These are phyloP conservation scores for Phyllostachys edulis DNA, from an alignment of 176 grass and related monocot genomes.

Conservation along the genomic window DNA sequence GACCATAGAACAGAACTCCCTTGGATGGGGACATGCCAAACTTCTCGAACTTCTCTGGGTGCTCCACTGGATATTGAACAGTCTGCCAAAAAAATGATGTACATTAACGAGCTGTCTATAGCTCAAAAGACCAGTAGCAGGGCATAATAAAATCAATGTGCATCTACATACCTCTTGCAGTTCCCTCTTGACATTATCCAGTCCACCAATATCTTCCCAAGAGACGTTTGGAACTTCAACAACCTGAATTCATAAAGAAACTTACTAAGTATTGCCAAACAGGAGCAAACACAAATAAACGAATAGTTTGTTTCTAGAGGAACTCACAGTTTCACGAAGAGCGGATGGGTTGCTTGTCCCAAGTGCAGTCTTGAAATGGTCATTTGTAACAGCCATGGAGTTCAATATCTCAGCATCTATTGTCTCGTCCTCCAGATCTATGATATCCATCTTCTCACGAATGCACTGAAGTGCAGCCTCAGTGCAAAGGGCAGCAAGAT, in stretches of 20 bases:
- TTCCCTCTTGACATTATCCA: slow-evolving; percentile 62
- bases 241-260: slow-evolving; percentile 40
- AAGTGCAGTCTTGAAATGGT: slow-evolving; percentile 92
- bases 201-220: slow-evolving; percentile 67
- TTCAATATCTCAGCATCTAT: slow-evolving; percentile 94
- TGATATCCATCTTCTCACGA: slow-evolving; percentile 90
- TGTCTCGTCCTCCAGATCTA: slow-evolving; percentile 85
- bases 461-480: slow-evolving; percentile 89
- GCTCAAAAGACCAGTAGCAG: not conserved
- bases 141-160: not conserved
- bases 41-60: slow-evolving; percentile 89
- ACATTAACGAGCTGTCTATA: not conserved
- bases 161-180: slow-evolving; percentile 48
- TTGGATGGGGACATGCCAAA: slow-evolving; percentile 92
- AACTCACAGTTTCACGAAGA: slow-evolving; percentile 77
- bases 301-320: not conserved
- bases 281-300: not conserved
- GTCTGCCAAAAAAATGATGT: slow-evolving; percentile 35
- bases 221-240: slow-evolving; percentile 67
- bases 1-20: slow-evolving; percentile 88
- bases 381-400: slow-evolving; percentile 86
- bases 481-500: slow-evolving; percentile 81
- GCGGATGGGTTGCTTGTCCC: slow-evolving; percentile 86
- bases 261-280: not conserved
- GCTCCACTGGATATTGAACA: slow-evolving; percentile 87